Base-by-base conservation (phyloP, 345 rosid species). In the Citrus sp. region DNA sequence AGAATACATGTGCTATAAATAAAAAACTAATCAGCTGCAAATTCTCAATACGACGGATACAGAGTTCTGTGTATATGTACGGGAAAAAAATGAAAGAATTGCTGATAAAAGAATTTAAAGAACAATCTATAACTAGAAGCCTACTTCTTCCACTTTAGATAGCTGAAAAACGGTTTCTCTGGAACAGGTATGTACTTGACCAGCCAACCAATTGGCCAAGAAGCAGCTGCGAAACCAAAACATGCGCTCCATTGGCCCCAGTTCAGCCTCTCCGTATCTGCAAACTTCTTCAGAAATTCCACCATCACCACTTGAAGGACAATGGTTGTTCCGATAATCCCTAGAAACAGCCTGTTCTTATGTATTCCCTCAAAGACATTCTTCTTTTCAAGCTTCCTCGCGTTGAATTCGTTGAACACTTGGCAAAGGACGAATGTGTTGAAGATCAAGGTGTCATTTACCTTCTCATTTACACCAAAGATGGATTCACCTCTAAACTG, bases 381-480 rank as follows among this genome's bases (percentile, higher is more conserved):
- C 86, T 84, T 92, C 86, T 89, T 88, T 78, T 91, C 93, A 1
- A 94, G 85, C 82, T 89, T 90, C 83, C 98, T 85, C 9, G 93
- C 91, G 60, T 94, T 92, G 69, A 92, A 90, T 83, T 91, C 95
- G n/a, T 94, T 94, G 55, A 91, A 92, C 65, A 94, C 94, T 28
- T 92, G 93, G 88, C 94, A 91, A 4, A 92, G 83, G 61, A 91
- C 91, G 61, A 92, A 92, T 3, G 82, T 85, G 56, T 94, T 94
- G 83, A 92, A 94, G 54, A 92, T 89, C 84, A 94, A 74, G 4
- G 94, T 91, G 66, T 88, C 81, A 34, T 89, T 92, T 65, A 89
- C 93, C 72, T 77, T 81, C 86, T 87, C 75, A 2, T 68, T 84
- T 56, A 89, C 91, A 0, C 76, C 78, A 70, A 94, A 90, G 8